phyloP scores from a whole-genome alignment of 805 yeast species.

The Suhomyces vadensis region DNA sequence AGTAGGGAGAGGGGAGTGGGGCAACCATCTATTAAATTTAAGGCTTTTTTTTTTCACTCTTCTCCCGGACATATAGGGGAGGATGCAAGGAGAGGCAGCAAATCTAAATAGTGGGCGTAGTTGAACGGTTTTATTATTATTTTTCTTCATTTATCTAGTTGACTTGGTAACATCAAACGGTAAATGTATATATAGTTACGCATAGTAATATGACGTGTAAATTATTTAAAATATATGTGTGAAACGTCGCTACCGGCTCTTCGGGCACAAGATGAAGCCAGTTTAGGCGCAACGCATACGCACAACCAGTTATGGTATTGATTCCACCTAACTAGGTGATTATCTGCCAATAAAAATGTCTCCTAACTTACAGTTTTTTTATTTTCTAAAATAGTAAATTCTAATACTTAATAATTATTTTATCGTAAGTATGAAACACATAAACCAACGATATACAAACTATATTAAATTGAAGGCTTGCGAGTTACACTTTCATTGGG shows the following conservation, averaged over 20 bases:
- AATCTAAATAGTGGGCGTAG: neutral
- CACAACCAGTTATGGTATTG: neutral
- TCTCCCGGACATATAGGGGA: constrained; percentile 1
- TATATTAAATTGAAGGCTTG: too few species aligned
- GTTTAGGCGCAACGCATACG: neutral
- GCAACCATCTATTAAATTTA: neutral
- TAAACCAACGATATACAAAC: too few species aligned
- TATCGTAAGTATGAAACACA: too few species aligned
- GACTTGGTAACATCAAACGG: constrained; percentile 2
- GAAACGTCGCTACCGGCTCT: neutral
- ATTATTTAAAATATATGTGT: neutral
- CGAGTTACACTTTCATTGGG: neutral
- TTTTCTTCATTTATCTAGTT: neutral
- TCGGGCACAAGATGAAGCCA: neutral
- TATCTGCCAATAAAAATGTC: neutral
- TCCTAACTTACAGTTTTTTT: neutral
- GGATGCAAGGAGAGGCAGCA: neutral
- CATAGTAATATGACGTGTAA: neutral
- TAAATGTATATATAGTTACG: neutral
- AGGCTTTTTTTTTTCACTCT: neutral
- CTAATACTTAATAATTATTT: too few species aligned
- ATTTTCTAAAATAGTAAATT: too few species aligned
- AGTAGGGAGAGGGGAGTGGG: neutral
- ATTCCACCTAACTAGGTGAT: neutral
- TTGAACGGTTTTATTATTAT: neutral